Base-by-base conservation (phyloP, 805 yeast species). In the Metschnikowia corniflorae region DNA sequence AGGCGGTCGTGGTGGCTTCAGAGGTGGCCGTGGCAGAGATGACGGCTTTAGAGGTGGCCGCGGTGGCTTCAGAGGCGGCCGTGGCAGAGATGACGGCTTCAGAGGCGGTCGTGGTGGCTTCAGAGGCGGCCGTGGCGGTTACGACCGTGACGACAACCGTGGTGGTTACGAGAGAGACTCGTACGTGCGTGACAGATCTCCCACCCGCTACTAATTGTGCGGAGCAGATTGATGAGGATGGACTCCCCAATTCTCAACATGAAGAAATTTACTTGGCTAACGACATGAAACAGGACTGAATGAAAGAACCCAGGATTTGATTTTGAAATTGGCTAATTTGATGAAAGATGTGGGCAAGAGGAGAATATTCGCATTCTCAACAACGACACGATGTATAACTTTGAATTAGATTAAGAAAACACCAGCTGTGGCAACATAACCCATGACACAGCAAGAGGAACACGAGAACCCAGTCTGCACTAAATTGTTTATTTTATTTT, bases 151-250 rank as follows among this genome's bases (percentile, higher is more conserved):
- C 50, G 79, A 72, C 49, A 59, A 60, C 43, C 67, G 57, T 33
- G 55, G 54, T 24, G 38, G 44, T 33, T 70, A 71, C 58, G 76
- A 73, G 50, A 60, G 70, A 56, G 71, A 65, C 49, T 61, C 69
- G 17, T 67, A 63, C 56, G 57, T 49, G 37, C 62, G 73, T 53
- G 73, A 68, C 58, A 80, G 87, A 75, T 80, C 88, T 43, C 87
- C 88, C 64, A 73, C 82, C 47, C 79, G 86, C 68, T 80, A 78
- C 61, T 77, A 65, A 65, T 43, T 31, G 33, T 16, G 13, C 27
- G 12, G 22, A 7, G 22, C 9, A 7, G 9, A 20, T 20, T 20
- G 7, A 7, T 9, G 22, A 20, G n/a, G n/a, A n/a, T n/a, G n/a
- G n/a, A n/a, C n/a, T n/a, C n/a, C n/a, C n/a, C n/a, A n/a, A n/a